Base-by-base conservation (phyloP, 176 grass and related monocot genomes). In the Aegilops bicornis region DNA sequence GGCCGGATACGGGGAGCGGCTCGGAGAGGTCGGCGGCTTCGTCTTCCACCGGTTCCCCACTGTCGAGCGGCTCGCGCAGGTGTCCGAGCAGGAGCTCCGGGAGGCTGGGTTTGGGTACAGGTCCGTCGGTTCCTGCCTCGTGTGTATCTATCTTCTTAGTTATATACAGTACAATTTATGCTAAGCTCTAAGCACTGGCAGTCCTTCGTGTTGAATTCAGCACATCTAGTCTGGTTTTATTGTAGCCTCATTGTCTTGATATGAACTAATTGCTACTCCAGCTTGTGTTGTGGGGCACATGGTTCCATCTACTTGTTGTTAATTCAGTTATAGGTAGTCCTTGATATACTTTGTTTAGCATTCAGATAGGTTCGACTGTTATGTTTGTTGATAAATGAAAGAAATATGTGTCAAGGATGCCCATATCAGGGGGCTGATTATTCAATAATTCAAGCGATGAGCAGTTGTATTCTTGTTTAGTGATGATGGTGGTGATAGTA, bases 81-180 rank as follows among this genome's bases (percentile, higher is more conserved):
- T 98, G 77, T 84, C 94, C 5, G 97, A 98, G 86, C 81, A 84
- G 56, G 93, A 98, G 85, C 94, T 98, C n/a, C 85, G 97, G 61
- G 92, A 94, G 64, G 90, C 97, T 7, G 90, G 92, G 36, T 98
- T 98, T 56, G 97, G 97, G 78, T 98, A 96, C 79, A 91, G 93
- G 97, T 98, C 43, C 73, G 88, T 98, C 52, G 77, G 88, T 68
- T 87, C 79, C 73, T 83, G 37, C 16, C 50, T 54, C 50, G 50
- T 54, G 50, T 7, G n/a, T 76, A 13, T 66, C 22, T 87, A 30
- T 29, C 52, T 68, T 52, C 16, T 16, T 78, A 36, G 9, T 3
- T 48, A 48, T 48, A 48, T 48, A 48, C 40, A 52, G 40, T 64
- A 4, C 64, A 50, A n/a, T 48, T 19, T 78, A 56, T 80, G 48